Evolutionary conservation across 78 protist genomes (phyloP), one percentile per base, ranked within the genome.

Genomic region (Cavenderia fasciculata): DNA sequence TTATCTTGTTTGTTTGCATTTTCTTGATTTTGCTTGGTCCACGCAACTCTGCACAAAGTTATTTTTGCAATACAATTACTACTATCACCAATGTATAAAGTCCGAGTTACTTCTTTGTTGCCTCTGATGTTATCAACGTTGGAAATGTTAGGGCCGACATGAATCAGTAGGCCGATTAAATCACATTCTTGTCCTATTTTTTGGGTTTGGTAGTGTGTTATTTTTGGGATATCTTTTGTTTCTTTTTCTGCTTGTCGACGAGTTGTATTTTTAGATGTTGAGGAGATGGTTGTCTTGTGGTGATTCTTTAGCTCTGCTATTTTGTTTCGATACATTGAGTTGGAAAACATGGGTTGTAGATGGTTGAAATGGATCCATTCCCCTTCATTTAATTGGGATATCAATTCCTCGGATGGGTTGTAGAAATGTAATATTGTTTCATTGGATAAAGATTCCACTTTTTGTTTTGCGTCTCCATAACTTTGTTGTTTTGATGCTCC

Each of bases 1-100:
- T 43, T 54, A 14, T 21, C 18, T 16, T 23, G 14, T 7, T 66
- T 66, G 25, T 44, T 73, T 0, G 25, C 3, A n/a, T n/a, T n/a
- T n/a, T n/a, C n/a, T n/a, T n/a, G n/a, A n/a, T n/a, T n/a, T n/a
- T n/a, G n/a, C n/a, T n/a, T n/a, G n/a, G n/a, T n/a, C 66, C 69
- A 82, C 6, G 68, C 29, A 16, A 46, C 46, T 44, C 43, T 49
- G 19, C 47, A 11, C 18, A 82, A 18, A 43, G 4, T 23, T 19
- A 82, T 25, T 43, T 36, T 82, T 4, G 77, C 90, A 52, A 68
- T 82, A n/a, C 29, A 56, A 4, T 78, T 78, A 41, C 59, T 27
- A 8, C 1, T 2, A 43, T 82, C 90, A 1, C 43, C 18, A 29
- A 82, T 6, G 46, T 7, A 82, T 0, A 82, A 1, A 4, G 4